Evolutionary conservation across 2,329 filamentous ascomycete genomes (phyloP), one percentile per base, ranked within the genome.

Genomic region (Cercospora zeae-maydis): DNA sequence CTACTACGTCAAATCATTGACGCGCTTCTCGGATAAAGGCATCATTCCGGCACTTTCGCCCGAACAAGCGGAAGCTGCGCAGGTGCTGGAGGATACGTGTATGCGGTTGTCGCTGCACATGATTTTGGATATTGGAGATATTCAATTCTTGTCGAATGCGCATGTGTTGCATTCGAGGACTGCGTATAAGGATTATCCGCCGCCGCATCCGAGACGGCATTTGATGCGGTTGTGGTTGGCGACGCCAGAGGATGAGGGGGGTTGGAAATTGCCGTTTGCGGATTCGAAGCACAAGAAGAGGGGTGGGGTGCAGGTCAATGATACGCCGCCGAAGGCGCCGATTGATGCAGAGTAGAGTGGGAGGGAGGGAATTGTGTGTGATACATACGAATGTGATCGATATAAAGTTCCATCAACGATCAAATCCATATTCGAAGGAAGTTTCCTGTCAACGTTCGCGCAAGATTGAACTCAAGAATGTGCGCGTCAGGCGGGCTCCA

Each of bases 291-390:
- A 95, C 82, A 91, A 90, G 84, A 96, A 96, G 84, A 83, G 92
- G 16, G 91, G 91, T 7, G 92, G 92, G 0, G 91, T 96, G 68
- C 92, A 96, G 79, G 92, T 96, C 2, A 85, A 96, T 75, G 86
- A 96, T 75, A 90, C 83, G 27, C 80, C 88, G 8, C 92, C 92
- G 1, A 85, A 87, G 56, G 90, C 88, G 45, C 88, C 88, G 9
- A 78, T 92, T 54, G 90, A 93, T 79, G 91, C 89, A 0, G 91
- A 93, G 76, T 93, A 84, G 67, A 59, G 16, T 11, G 13, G 13
- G 21, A 49, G 19, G n/a, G 13, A 14, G 7, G 5, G 11, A 49
- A 49, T 27, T 3, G 24, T 84, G 67, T 52, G 13, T 4, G 10
- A 5, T 21, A 45, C 16, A 24, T 11, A 21, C 5, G 10, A 11